Evolutionary conservation across 208 protist species (phyloP), one percentile per base, ranked within the genome.

Genomic region (Crithidia mellificae): DNA sequence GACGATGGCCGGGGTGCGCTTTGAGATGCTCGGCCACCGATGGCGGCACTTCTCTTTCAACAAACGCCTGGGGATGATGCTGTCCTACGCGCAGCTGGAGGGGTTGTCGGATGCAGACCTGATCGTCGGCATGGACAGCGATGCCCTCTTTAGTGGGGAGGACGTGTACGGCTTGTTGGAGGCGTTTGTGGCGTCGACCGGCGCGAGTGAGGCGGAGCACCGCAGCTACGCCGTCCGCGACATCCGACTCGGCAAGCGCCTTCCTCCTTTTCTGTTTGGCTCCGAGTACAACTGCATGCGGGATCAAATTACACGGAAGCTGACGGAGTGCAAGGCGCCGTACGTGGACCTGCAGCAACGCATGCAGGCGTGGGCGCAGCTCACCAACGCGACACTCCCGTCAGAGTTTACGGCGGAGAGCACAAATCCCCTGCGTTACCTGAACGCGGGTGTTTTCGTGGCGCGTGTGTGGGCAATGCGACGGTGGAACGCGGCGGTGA

Each of bases 71-170:
- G 44, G 58, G 11, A 11, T 53, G 29, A 64, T 64, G 25, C 58
- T 64, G 17, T 64, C 58, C 0, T 64, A 53, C 30, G 58, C 22
- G 6, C 7, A 64, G 58, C 58, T 25, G 17, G 58, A 64, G 22
- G 22, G 44, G n/a, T 30, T 64, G 58, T 22, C 58, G 17, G 58
- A 64, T 24, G 58, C 58, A 9, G 58, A 64, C 20, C n/a, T 64
- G 25, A 27, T 64, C 19, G 58, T 64, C 6, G 58, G 58, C n/a
- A 25, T 64, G 58, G 58, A 64, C 44, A 64, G 58, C 58, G 58
- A 64, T 29, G 58, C 58, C 1, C 58, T 64, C 5, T 29, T 64
- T 8, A 47, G 36, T 17, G 58, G 58, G n/a, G 58, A 53, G 58
- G 58, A 64, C 44, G 8, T 41, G 29, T 64, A 64, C 25, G 24